These are phyloP conservation scores for Fraxinus latifolia DNA, from an alignment of 305 asterid species.

Conservation along the genomic window DNA sequence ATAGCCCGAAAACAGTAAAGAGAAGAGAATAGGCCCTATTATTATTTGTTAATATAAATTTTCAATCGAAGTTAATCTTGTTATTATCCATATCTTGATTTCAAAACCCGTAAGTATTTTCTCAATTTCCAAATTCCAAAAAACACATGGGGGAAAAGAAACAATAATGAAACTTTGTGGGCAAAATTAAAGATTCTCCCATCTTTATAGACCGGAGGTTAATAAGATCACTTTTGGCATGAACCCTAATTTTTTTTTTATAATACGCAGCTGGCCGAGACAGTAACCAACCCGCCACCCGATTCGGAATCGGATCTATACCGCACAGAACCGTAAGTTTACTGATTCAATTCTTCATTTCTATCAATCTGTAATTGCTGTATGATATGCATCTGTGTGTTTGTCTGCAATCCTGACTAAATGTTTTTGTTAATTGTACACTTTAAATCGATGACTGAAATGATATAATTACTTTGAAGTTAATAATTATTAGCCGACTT, in stretches of 20 bases:
- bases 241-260: background rate
- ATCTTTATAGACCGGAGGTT: background rate
- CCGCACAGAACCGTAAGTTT: constrained; percentile 18
- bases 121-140: background rate
- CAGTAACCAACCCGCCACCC: background rate
- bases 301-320: background rate
- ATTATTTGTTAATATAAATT: no score
- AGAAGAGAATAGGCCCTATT: no score
- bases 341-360: background rate
- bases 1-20: no score
- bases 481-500: background rate
- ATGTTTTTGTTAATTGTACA: background rate
- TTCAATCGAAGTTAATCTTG: background rate
- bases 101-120: background rate
- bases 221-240: background rate
- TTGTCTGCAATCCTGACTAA: background rate
- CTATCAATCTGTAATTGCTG: background rate
- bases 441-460: background rate
- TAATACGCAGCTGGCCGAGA: constrained; percentile 16
- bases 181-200: background rate
- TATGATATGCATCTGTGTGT: background rate
- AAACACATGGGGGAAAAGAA: background rate
- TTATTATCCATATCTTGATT: no score
- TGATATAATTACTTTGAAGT: background rate
- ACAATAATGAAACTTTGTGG: background rate